These are phyloP conservation scores for Ajuga chamaepitys DNA, from an alignment of 257 asterid species.

Conservation along the genomic window DNA sequence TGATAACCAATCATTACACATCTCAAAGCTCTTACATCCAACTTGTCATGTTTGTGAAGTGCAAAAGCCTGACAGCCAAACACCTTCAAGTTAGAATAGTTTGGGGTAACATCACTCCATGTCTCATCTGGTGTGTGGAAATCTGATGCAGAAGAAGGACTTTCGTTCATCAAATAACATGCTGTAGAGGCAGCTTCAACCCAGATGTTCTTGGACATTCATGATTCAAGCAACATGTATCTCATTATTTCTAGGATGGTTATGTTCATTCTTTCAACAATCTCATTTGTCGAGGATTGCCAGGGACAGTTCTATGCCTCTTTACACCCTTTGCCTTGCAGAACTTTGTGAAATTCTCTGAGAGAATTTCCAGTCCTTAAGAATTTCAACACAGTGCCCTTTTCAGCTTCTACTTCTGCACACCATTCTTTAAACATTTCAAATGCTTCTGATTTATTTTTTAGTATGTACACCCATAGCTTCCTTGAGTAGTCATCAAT, in stretches of 20 bases:
- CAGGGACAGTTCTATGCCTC: too few relatives aligned
- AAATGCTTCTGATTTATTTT: neutral
- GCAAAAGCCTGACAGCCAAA: neutral
- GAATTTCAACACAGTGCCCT: neutral
- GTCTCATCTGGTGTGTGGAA: neutral
- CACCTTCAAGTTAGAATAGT: neutral
- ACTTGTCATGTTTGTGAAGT: neutral
- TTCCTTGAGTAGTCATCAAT: neutral
- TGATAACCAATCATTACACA: neutral
- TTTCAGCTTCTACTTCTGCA: too few relatives aligned
- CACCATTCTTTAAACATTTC: neutral
- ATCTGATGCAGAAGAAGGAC: neutral
- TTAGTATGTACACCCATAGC: neutral
- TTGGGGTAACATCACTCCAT: neutral
- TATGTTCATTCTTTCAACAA: too few relatives aligned
- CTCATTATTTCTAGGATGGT: too few relatives aligned
- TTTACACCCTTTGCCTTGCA: too few relatives aligned
- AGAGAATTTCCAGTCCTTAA: too few relatives aligned
- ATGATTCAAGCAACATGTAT: too few relatives aligned
- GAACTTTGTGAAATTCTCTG: too few relatives aligned
- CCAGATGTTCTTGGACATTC: neutral
- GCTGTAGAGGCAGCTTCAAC: neutral
- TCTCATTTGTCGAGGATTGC: fast-evolving
- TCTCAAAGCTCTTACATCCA: too few relatives aligned
- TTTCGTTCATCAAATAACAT: neutral